Base-by-base conservation (phyloP, 352 stramenopile species). In the Pythium rishiriense region DNA sequence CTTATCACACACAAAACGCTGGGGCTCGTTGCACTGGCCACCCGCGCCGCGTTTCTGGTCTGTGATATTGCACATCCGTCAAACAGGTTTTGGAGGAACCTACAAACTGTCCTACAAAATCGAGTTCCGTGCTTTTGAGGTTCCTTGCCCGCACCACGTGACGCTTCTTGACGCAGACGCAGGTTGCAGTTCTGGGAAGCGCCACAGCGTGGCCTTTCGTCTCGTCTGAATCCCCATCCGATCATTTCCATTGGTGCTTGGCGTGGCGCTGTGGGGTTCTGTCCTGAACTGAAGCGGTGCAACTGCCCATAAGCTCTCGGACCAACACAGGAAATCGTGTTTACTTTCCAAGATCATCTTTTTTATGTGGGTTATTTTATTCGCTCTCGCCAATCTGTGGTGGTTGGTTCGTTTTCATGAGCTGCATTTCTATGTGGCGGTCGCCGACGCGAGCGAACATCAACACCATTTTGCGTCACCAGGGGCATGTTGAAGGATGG, bases 351-450 rank as follows among this genome's bases (percentile, higher is more conserved):
- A 24, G 21, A 47, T 47, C 1, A 47, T 24, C 26, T 47, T 47
- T 47, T 24, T 25, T 8, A 6, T 12, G 14, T 6, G 37, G 37
- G 10, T 43, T 43, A n/a, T n/a, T n/a, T n/a, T n/a, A n/a, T 39
- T 37, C 17, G 14, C 10, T 53, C n/a, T 57, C 49, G 29, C 49
- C n/a, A 57, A 57, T 57, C 49, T 28, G 1, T 9, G n/a, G n/a
- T n/a, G n/a, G n/a, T n/a, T 43, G 37, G 12, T 35, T 43, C 19
- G 10, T 19, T 21, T 43, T 43, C 12, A n/a, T 1, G 43, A 3
- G 11, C 54, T 43, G 54, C 54, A 53, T 62, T 39, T 62, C 43
- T 62, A 62, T 62, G 54, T 53, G 54, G 54, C 54, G 43, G 19
- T 28, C 24, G 54, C 53, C 53, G n/a, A 28, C 19, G 51, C 24